Evolutionary conservation across 805 yeast genomes (phyloP), one percentile per base, ranked within the genome.

Genomic region (Pichia occidentalis): DNA sequence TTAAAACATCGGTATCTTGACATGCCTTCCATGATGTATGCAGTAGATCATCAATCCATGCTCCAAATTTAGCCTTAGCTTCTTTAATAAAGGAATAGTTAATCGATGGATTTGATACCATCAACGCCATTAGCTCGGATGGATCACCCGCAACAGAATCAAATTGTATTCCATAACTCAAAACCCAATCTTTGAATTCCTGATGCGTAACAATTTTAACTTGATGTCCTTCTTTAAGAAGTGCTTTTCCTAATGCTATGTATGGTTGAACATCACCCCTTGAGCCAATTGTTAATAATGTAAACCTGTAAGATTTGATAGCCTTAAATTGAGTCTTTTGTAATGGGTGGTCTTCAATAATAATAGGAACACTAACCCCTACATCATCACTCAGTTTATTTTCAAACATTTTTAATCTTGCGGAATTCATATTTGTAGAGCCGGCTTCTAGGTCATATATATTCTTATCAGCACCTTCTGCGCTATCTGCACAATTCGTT

Each of bases 201-300:
- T 50, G 52, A 58, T 90, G 97, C 0, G 96, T 83, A 0, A 90
- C 94, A 40, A 90, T 88, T 20, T 77, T 77, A 2, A 85, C 95
- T 14, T 60, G 59, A 54, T 90, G 97, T 0, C 97, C 97, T 48
- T 90, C 96, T 18, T 64, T 66, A 32, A 75, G 59, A 29, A 90
- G 64, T 0, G 88, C 95, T 47, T 77, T 76, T 0, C 85, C 92
- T n/a, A 90, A 61, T 0, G 97, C 90, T 47, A 90, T 82, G 56
- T 87, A 90, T 0, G 97, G 97, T 60, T 90, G 97, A 6, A 90
- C 97, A 60, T 90, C 97, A 24, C 97, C 97, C 42, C 97, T 70
- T 0, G 96, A 86, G 0, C 97, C 97, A 50, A 90, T 90, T 0
- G 97, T 90, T 41, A 90, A 60, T 33, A 86, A 62, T 0, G 83